phyloP scores from a whole-genome alignment of 2,329 filamentous ascomycete genomes.

The Erysiphe pulchra region DNA sequence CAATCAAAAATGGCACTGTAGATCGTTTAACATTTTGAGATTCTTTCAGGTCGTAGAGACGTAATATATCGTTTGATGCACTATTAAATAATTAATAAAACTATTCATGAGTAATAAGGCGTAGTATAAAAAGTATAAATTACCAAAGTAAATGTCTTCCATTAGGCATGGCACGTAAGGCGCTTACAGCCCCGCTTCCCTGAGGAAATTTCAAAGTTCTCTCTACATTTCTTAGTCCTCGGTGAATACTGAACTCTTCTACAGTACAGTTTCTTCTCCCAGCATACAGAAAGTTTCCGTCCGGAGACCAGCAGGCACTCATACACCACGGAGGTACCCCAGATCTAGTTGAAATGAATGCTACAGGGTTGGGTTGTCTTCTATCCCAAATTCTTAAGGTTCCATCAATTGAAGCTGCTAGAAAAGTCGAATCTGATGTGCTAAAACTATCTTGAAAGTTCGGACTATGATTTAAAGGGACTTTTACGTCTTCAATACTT shows the following conservation, averaged over 20 bases:
- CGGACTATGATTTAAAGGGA: slow-evolving; percentile 43
- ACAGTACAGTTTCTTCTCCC: slow-evolving; percentile 76
- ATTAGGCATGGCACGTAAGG: slow-evolving; percentile 75
- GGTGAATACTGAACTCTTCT: slow-evolving; percentile 78
- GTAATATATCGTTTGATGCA: slow-evolving; percentile 77
- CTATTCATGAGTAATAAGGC: too few species aligned
- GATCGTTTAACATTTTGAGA: slow-evolving; percentile 39
- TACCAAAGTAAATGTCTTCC: slow-evolving; percentile 74
- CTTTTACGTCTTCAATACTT: slow-evolving; percentile 26
- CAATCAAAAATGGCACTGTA: slow-evolving; percentile 80
- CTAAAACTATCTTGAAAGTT: slow-evolving; percentile 2
- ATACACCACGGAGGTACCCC: slow-evolving; percentile 90
- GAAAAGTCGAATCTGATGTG: slow-evolving; percentile 50
- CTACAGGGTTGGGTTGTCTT: slow-evolving; percentile 48
- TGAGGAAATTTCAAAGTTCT: slow-evolving; percentile 68
- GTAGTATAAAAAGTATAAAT: too few species aligned
- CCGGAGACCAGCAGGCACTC: slow-evolving; percentile 85
- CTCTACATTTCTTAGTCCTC: slow-evolving; percentile 47
- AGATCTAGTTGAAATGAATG: slow-evolving; percentile 47
- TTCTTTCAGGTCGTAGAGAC: slow-evolving; percentile 67
- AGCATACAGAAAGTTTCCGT: slow-evolving; percentile 86
- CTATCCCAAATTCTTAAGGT: slow-evolving; percentile 83
- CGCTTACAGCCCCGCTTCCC: slow-evolving; percentile 73
- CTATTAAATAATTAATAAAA: slow-evolving; percentile 17
- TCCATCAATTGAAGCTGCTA: slow-evolving; percentile 72